phyloP scores from a whole-genome alignment of 345 rosid species.

The Eucalyptus curtisii region DNA sequence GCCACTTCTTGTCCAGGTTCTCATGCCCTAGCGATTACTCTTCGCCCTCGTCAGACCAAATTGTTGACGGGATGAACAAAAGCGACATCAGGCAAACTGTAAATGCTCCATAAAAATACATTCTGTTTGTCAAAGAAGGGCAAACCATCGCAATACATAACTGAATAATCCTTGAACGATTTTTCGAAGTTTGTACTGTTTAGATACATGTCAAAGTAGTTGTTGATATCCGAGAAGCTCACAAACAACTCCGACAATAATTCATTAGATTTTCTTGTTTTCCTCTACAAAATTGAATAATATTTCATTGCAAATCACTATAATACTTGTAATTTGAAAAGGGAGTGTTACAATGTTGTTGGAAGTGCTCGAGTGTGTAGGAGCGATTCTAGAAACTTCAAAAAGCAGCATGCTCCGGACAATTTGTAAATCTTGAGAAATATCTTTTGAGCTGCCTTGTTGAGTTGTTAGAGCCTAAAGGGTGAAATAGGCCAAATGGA shows the following conservation, averaged over 20 bases:
- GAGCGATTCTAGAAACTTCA: not conserved
- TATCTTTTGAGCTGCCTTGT: not conserved
- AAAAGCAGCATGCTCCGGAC: not conserved
- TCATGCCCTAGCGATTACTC: not conserved
- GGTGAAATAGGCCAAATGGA: not conserved
- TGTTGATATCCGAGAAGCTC: not conserved
- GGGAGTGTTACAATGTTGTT: not conserved
- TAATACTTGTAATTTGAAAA: not conserved
- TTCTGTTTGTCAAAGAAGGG: not conserved
- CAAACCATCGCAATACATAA: not conserved
- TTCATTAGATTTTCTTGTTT: not conserved
- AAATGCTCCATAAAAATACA: not conserved
- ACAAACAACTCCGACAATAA: not conserved
- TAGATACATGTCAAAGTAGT: not conserved
- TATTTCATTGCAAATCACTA: not conserved
- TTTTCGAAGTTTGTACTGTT: not conserved
- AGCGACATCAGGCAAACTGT: not conserved
- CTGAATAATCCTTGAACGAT: not conserved
- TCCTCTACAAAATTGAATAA: not conserved
- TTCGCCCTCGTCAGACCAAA: rapidly evolving
- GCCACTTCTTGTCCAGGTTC: not conserved
- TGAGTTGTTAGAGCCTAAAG: not conserved
- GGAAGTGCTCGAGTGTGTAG: not conserved
- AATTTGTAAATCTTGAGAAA: not conserved
- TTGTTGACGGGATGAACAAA: not conserved